These are phyloP conservation scores for Aureobasidium sp. DNA, from an alignment of 2,329 filamentous ascomycete genomes.

Conservation along the genomic window DNA sequence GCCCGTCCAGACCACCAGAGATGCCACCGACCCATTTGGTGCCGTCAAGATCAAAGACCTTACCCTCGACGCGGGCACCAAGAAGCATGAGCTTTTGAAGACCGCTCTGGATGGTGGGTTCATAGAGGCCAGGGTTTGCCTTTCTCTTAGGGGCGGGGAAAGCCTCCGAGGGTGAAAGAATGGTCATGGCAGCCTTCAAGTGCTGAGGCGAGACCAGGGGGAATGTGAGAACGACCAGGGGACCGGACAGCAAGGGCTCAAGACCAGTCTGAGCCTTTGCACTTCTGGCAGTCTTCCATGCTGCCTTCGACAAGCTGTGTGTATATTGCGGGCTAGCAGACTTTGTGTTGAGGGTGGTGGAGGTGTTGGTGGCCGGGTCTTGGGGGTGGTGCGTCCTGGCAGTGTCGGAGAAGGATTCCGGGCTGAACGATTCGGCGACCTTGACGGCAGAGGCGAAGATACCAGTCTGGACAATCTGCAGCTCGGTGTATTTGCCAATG, in stretches of 20 bases:
- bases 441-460: conserved; percentile 82
- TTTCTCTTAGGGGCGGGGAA: conserved; percentile 75
- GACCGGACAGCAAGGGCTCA: conserved; percentile 71
- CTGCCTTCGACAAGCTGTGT: conserved; percentile 53
- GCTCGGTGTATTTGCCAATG: conserved; percentile 41
- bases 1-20: conserved; percentile 69
- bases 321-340: conserved; percentile 48
- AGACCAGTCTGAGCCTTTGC: conserved; percentile 54
- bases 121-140: conserved; percentile 74
- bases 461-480: conserved; percentile 81
- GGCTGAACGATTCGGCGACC: conserved; percentile 71
- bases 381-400: conserved; percentile 20
- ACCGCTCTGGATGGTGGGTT: conserved; percentile 68
- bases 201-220: conserved; percentile 78
- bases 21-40: conserved; percentile 68
- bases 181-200: conserved; percentile 69
- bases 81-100: conserved; percentile 81
- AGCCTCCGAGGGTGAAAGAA: conserved; percentile 64
- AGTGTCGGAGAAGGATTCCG: conserved; percentile 23
- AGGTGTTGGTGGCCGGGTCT: conserved; percentile 31
- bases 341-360: conserved; percentile 27
- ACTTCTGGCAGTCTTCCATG: conserved; percentile 43
- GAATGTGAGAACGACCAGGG: conserved; percentile 71
- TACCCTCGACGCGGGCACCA: conserved; percentile 79
- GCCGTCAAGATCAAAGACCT: conserved; percentile 70